Conservation (phyloP, 768 basidiomycete genomes). For the Russula compacta region DNA sequence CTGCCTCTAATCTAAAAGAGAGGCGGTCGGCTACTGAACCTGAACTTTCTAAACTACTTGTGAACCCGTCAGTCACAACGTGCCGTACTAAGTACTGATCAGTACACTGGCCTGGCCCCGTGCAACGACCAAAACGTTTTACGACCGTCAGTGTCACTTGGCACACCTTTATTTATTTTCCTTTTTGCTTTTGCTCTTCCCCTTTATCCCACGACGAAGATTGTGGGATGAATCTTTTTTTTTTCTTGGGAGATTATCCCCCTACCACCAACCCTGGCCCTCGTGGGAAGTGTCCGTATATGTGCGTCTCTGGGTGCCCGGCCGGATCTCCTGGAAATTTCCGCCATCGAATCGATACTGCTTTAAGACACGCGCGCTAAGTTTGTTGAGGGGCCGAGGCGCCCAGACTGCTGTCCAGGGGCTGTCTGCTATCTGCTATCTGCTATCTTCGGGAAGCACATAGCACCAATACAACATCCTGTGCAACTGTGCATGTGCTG, state of each 20-base stretch:
- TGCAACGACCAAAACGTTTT: background rate
- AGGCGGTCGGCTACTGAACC: too few relatives aligned
- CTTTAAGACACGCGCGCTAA: conserved; percentile 4
- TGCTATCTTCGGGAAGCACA: background rate
- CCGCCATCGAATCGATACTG: background rate
- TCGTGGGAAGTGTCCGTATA: background rate
- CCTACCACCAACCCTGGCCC: too few relatives aligned
- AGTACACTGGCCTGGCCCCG: background rate
- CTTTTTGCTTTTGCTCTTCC: background rate
- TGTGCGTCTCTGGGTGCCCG: background rate
- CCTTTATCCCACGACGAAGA: background rate
- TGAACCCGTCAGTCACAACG: too few relatives aligned
- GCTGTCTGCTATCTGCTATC: too few relatives aligned
- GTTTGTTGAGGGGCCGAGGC: background rate
- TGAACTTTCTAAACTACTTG: too few relatives aligned
- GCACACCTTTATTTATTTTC: background rate
- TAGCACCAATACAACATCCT: conserved; percentile 4
- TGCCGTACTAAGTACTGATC: background rate
- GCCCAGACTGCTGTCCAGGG: background rate
- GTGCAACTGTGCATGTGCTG: background rate
- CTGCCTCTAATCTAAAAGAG: too few relatives aligned
- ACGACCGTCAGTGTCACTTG: background rate
- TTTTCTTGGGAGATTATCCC: background rate
- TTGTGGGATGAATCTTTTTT: background rate
- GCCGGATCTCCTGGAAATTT: conserved; percentile 4